Percentiles rank a stretch among this genome's conserved stretches.
Conservation (phyloP, 2,329 filamentous ascomycete species). For the Apiospora aurea region DNA sequence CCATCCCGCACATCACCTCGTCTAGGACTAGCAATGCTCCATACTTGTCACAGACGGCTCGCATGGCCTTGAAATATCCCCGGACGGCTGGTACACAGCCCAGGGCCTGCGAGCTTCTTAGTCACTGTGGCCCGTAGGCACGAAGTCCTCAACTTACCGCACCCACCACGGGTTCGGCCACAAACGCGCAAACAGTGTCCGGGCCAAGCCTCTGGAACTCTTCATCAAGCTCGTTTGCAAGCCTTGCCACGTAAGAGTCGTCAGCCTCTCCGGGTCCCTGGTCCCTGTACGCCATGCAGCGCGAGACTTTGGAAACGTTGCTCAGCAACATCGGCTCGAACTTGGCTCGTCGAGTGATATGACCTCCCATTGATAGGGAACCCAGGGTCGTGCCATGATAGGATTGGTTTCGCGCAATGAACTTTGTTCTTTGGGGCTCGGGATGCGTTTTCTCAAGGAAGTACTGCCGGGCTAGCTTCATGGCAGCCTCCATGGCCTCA, state of each 20-base stretch:
- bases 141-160: conserved; percentile 57
- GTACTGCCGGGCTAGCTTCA: conserved; percentile 69
- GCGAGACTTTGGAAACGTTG: conserved; percentile 67
- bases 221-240: conserved; percentile 70
- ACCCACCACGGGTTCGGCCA: conserved; percentile 77
- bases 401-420: conserved; percentile 71
- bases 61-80: conserved; percentile 75
- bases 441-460: conserved; percentile 59
- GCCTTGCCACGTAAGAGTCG: conserved; percentile 63
- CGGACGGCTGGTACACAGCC: conserved; percentile 71
- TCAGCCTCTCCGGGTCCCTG: conserved; percentile 59
- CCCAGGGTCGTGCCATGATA: conserved; percentile 79
- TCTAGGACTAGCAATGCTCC: conserved; percentile 80
- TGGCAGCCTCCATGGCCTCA: conserved; percentile 68
- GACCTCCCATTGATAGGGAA: conserved; percentile 69
- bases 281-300: conserved; percentile 71
- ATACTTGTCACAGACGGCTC: conserved; percentile 71
- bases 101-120: conserved; percentile 45
- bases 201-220: conserved; percentile 71
- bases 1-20: conserved; percentile 77
- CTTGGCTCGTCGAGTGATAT: conserved; percentile 63
- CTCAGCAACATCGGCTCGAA: conserved; percentile 68
- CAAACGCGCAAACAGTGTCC: conserved; percentile 72
- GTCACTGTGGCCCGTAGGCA: neutral
- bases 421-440: conserved; percentile 64